These are phyloP conservation scores for Discostella pseudostelligera DNA, from an alignment of 108 stramenopile species.

Conservation along the genomic window DNA sequence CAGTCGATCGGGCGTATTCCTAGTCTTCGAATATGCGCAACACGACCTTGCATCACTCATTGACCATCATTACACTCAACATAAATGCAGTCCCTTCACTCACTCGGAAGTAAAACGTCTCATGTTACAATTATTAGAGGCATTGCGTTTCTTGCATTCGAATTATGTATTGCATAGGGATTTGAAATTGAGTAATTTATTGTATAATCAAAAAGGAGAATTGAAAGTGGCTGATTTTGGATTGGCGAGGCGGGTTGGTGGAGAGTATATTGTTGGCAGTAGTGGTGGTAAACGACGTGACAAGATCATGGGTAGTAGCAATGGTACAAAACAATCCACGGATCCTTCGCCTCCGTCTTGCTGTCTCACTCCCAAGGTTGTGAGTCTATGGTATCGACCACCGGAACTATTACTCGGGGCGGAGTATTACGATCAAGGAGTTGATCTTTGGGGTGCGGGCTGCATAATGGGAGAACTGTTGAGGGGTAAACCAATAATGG, in stretches of 20 bases:
- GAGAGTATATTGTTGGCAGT: conserved; percentile 5
- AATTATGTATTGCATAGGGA: conserved; percentile 76
- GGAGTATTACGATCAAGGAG: conserved; percentile 56
- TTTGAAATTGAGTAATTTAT: conserved; percentile 76
- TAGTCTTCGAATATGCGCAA: conserved; percentile 81
- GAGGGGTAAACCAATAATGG: conserved; percentile 73
- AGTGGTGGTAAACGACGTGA: background rate
- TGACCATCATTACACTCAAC: conserved; percentile 50
- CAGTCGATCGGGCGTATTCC: conserved; percentile 60
- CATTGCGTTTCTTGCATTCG: conserved; percentile 65
- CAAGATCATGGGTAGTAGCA: background rate
- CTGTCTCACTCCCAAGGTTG: conserved; percentile 86
- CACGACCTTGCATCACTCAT: conserved; percentile 72
- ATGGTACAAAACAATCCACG: background rate
- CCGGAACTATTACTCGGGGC: conserved; percentile 84
- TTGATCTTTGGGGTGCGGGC: conserved; percentile 87
- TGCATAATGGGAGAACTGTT: conserved; percentile 89
- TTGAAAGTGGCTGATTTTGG: conserved; percentile 89
- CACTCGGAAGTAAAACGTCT: conserved; percentile 67
- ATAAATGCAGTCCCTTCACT: conserved; percentile 54
- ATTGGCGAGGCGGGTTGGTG: conserved; percentile 63
- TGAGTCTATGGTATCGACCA: conserved; percentile 91
- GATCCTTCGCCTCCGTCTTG: background rate
- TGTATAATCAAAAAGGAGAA: conserved; percentile 56
- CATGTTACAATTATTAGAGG: conserved; percentile 57